These are phyloP conservation scores for Pseudogymnoascus sp. DNA, from an alignment of 2,329 filamentous ascomycete genomes.

Conservation along the genomic window DNA sequence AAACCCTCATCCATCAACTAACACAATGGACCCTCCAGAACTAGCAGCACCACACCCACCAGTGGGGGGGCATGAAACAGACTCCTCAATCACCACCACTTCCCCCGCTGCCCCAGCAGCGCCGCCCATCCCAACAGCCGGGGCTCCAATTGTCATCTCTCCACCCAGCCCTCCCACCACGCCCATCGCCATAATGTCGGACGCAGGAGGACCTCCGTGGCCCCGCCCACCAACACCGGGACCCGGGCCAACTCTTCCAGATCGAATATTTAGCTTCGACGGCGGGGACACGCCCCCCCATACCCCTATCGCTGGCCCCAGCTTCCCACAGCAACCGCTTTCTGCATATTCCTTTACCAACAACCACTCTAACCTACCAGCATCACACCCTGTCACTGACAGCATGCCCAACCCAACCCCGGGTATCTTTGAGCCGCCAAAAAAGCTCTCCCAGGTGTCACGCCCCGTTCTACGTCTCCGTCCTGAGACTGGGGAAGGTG, in stretches of 20 bases:
- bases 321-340: background rate
- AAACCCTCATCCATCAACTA: background rate
- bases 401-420: background rate
- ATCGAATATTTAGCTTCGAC: background rate
- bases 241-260: background rate
- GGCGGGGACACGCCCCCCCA: background rate
- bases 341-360: background rate
- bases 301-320: background rate
- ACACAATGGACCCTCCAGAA: background rate
- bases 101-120: background rate
- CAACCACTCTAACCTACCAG: too few relatives aligned
- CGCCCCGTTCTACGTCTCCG: background rate
- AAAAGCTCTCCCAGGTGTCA: too few relatives aligned
- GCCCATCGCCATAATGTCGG: background rate
- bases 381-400: background rate
- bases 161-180: background rate
- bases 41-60: too few relatives aligned
- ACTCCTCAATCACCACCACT: background rate
- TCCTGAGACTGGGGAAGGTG: background rate
- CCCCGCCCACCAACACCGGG: background rate
- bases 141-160: background rate
- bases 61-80: background rate
- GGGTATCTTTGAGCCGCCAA: background rate
- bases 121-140: background rate
- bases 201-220: background rate